phyloP scores from a whole-genome alignment of 2,329 filamentous ascomycete genomes.

The Cladobotryum protrusum region DNA sequence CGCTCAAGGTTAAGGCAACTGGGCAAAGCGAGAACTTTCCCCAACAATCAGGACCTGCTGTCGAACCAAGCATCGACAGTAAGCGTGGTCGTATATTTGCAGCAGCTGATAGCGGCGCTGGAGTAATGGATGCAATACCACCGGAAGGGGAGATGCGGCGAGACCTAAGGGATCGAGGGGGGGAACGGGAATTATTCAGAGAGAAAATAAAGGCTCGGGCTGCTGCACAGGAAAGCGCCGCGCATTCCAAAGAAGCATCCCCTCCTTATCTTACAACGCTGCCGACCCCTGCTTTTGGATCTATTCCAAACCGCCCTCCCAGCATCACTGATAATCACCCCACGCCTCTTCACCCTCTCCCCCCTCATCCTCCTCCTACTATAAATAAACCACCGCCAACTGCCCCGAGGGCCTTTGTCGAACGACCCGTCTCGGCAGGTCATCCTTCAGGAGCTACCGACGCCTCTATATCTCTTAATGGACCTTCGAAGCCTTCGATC shows the following conservation, averaged over 20 bases:
- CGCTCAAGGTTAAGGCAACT: no score
- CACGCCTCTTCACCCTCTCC: background rate
- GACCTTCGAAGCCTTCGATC: conserved; percentile 34
- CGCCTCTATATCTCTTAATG: conserved; percentile 28
- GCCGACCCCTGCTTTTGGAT: conserved; percentile 52
- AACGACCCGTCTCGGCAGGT: conserved; percentile 41
- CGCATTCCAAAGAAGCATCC: conserved; percentile 45
- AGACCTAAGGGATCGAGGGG: conserved; percentile 38
- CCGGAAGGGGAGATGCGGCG: conserved; percentile 33
- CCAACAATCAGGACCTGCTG: no score
- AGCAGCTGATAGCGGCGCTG: no score
- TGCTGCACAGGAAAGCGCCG: conserved; percentile 44
- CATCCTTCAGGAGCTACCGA: conserved; percentile 32
- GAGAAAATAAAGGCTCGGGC: conserved; percentile 44
- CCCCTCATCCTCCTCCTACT: conserved; percentile 16
- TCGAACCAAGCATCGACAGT: no score
- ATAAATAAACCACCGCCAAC: conserved; percentile 48
- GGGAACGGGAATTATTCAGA: conserved; percentile 41
- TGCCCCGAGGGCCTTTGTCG: conserved; percentile 45
- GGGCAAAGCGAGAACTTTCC: no score
- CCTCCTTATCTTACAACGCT: conserved; percentile 53
- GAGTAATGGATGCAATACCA: no score
- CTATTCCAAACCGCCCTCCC: conserved; percentile 43
- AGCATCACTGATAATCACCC: conserved; percentile 26
- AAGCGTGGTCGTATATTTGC: no score